Percentiles rank a stretch among this genome's conserved stretches.
These are phyloP conservation scores for Coffea humblotiana DNA, from an alignment of 305 asterid genomes.

Conservation along the genomic window DNA sequence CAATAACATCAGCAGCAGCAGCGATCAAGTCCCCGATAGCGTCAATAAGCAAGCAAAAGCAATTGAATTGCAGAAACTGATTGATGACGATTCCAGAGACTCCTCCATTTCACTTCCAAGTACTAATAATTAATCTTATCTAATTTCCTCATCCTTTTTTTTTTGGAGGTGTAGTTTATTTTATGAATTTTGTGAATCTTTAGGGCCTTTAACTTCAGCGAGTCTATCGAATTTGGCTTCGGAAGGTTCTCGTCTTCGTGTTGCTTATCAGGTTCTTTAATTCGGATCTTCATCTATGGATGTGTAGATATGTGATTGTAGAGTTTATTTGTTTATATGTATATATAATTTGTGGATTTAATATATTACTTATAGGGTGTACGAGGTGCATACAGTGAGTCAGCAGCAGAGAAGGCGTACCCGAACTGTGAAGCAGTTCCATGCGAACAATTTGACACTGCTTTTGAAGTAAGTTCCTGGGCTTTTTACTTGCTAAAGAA, in stretches of 20 bases:
- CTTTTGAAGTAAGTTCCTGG: slow-evolving; percentile 67
- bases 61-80: slow-evolving; percentile 53
- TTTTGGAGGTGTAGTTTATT: background rate
- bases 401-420: slow-evolving; percentile 98
- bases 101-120: slow-evolving; percentile 70
- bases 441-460: slow-evolving; percentile 91
- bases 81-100: slow-evolving; percentile 54
- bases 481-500: background rate
- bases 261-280: slow-evolving; percentile 84
- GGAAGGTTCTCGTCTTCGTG: slow-evolving; percentile 85
- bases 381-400: slow-evolving; percentile 90
- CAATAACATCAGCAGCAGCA: slow-evolving; percentile 20
- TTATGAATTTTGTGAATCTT: slow-evolving; percentile 13
- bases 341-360: slow-evolving; percentile 12
- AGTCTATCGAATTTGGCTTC: slow-evolving; percentile 60
- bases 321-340: background rate
- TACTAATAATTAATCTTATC: slow-evolving; percentile 13
- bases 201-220: slow-evolving; percentile 89
- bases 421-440: slow-evolving; percentile 98
- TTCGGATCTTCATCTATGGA: background rate
- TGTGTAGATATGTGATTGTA: background rate
- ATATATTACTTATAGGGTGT: slow-evolving; percentile 55
- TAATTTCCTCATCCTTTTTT: background rate
- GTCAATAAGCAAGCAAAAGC: slow-evolving; percentile 36
- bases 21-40: slow-evolving; percentile 19